phyloP scores from a whole-genome alignment of 345 rosid species.

The Brassica rapa region DNA sequence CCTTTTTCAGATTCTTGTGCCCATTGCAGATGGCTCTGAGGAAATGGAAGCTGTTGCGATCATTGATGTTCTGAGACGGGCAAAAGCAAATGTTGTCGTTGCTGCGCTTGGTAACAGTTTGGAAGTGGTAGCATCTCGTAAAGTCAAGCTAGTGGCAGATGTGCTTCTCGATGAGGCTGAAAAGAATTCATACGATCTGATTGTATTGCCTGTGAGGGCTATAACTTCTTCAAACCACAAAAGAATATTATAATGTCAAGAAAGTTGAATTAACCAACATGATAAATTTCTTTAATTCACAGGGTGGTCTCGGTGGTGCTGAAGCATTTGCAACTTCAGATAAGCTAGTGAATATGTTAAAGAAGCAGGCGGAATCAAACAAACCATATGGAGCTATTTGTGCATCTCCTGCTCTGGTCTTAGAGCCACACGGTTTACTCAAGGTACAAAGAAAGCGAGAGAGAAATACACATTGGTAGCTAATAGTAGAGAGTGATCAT shows the following conservation, averaged over 20 bases:
- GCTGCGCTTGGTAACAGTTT: constrained; percentile 78
- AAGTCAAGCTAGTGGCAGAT: constrained; percentile 84
- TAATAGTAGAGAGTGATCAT: background rate
- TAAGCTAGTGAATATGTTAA: constrained; percentile 72
- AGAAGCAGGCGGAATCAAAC: constrained; percentile 74
- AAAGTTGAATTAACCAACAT: background rate
- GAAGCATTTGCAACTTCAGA: constrained; percentile 81
- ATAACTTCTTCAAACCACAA: background rate
- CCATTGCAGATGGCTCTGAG: constrained; percentile 45
- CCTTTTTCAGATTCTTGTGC: constrained; percentile 76
- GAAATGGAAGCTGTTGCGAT: background rate
- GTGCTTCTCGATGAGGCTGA: constrained; percentile 84
- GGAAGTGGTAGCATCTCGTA: constrained; percentile 83
- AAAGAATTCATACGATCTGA: constrained; percentile 72
- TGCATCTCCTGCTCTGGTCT: constrained; percentile 91
- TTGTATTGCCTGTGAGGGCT: constrained; percentile 81
- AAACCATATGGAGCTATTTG: constrained; percentile 93
- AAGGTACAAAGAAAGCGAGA: constrained; percentile 53
- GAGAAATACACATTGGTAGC: background rate
- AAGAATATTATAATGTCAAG: constrained; percentile 4
- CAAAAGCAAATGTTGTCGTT: constrained; percentile 75
- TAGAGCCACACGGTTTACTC: constrained; percentile 87
- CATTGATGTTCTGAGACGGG: background rate
- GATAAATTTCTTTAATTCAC: constrained; percentile 8
- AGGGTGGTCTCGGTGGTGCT: constrained; percentile 98